Evolutionary conservation across 495 filamentous ascomycete species (phyloP), one percentile per base, ranked within the genome.

Genomic region (Aeminium ludgeri): DNA sequence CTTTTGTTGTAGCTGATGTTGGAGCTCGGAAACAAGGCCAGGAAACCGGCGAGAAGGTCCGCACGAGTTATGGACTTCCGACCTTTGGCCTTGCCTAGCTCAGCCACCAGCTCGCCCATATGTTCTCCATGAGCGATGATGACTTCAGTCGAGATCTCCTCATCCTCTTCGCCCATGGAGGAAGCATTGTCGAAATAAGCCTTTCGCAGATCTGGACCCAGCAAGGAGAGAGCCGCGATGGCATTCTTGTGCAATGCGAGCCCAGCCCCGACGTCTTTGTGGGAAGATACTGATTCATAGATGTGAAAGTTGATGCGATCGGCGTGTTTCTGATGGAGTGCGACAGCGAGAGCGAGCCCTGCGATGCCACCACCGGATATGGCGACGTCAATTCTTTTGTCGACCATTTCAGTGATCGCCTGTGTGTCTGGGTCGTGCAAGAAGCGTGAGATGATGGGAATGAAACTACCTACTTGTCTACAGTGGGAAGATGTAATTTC

Each of bases 211-310:
- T 47, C 39, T 2, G 43, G 44, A 8, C 36, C 43, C 10, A 46
- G 43, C n/a, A 46, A 40, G 1, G 31, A 36, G 28, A 51, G 41
- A 20, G 48, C 44, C 29, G 37, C 31, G 23, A 47, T 46, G 29
- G 48, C 48, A 40, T 51, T 51, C 36, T 39, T 39, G 31, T 41
- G 42, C 10, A 51, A 23, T 18, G 38, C 44, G 18, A 51, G 27
- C 2, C 48, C 48, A 5, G 48, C 48, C 20, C 48, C 48, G 20
- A 51, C 43, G 28, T 51, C 48, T 10, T 43, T 43, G 31, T 42
- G 47, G n/a, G 31, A 39, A 12, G 44, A 30, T 18, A 45, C 39
- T 10, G 39, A 36, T 28, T 51, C 48, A 33, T 51, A 47, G 44
- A 51, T 41, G 27, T 51, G 44, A 35, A 44, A 42, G 35, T 38